phyloP scores from a whole-genome alignment of 768 basidiomycete species.

The Kwoniella mangroviensis region DNA sequence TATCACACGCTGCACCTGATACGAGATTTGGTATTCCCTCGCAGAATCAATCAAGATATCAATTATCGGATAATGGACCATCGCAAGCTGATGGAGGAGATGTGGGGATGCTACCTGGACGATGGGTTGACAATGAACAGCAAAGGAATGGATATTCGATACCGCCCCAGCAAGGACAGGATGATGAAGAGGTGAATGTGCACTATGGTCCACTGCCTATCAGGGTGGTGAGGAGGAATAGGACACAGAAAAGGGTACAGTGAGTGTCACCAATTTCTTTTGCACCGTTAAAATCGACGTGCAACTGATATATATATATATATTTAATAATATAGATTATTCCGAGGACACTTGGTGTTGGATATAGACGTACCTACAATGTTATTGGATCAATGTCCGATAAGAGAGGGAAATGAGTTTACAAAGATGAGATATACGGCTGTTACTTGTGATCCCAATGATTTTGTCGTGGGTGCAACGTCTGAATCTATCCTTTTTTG shows the following conservation, averaged over 20 bases:
- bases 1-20: slow-evolving; percentile 38
- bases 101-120: slow-evolving; percentile 30
- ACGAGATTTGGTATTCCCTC: slow-evolving; percentile 35
- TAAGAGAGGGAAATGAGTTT: slow-evolving; percentile 75
- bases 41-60: slow-evolving; percentile 28
- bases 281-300: background rate
- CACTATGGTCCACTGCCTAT: slow-evolving; percentile 88
- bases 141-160: slow-evolving; percentile 27
- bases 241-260: slow-evolving; percentile 85
- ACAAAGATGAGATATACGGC: slow-evolving; percentile 97
- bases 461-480: slow-evolving; percentile 66
- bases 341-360: slow-evolving; percentile 87
- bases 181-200: slow-evolving; percentile 55
- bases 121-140: slow-evolving; percentile 33
- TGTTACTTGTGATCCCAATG: slow-evolving; percentile 91
- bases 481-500: background rate
- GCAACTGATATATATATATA: background rate
- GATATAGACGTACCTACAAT: slow-evolving; percentile 83
- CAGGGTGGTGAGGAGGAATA: slow-evolving; percentile 77
- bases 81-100: slow-evolving; percentile 12
- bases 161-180: slow-evolving; percentile 1
- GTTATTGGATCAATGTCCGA: slow-evolving; percentile 80
- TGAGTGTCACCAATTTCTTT: slow-evolving; percentile 58
- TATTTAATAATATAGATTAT: slow-evolving; percentile 61
- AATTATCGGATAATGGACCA: slow-evolving; percentile 33